Evolutionary conservation across 1,284 basidiomycete species (phyloP), one percentile per base, ranked within the genome.

Genomic region (Cerioporus squamosus): DNA sequence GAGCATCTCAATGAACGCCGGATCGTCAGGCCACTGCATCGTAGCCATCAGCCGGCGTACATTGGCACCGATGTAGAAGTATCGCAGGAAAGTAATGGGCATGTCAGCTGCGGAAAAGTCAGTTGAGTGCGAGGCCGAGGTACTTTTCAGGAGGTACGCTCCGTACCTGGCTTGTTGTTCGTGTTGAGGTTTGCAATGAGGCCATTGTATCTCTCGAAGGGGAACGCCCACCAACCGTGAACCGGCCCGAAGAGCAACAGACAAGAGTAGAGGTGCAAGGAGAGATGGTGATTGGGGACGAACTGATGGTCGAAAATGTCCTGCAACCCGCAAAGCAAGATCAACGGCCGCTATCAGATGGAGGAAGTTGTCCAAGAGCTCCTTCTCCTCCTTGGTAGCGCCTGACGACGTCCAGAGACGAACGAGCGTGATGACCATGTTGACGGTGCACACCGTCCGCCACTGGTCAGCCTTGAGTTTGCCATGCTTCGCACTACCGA

Each of bases 261-360:
- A 20, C 68, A 63, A 0, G 58, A 51, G 0, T 61, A 60, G 50
- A 74, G 70, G 53, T 79, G 77, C 5, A 78, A 61, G 9, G 74
- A 57, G 6, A 76, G 59, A 59, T 80, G 78, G 20, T 79, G 77
- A 50, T 78, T 74, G 8, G 77, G 74, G 1, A 65, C 63, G 20
- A 79, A 63, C 0, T 51, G 33, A 3, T 68, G 63, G 5, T 57
- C 64, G 7, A 71, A 79, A 0, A 80, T 57, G 0, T 63, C 57
- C 8, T 59, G 31, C 0, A 79, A 45, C 1, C 60, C 64, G 1
- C 20, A 43, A 5, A 79, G 61, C 57, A 3, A 52, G 49, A 15
- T 59, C 57, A 2, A 52, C 49, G 0, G 51, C 55, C 2, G 26
- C 14, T 12, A 48, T 22, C 3, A 57, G 55, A 33, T 57, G 40